phyloP scores from a whole-genome alignment of 257 asterid genomes.

The Echium plantagineum region DNA sequence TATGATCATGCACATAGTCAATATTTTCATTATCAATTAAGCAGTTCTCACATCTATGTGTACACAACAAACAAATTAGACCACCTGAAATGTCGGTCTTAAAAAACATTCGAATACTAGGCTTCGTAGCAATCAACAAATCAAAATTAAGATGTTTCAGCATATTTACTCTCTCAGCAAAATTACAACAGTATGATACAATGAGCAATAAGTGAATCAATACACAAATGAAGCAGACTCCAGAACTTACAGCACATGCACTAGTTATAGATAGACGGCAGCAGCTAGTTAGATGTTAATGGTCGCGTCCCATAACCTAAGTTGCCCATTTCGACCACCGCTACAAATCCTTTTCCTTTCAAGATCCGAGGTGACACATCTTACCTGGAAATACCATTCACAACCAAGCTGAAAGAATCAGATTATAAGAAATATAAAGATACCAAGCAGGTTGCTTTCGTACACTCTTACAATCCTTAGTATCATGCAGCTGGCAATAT shows the following conservation, averaged over 20 bases:
- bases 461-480: no score
- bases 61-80: neutral
- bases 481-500: no score
- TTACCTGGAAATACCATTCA: slow-evolving; percentile 43
- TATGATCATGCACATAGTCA: no score
- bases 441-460: slow-evolving; percentile 1
- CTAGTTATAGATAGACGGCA: neutral
- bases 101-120: no score
- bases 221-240: neutral
- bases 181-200: slow-evolving; percentile 3
- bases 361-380: slow-evolving; percentile 79
- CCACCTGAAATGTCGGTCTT: neutral
- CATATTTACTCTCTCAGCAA: neutral
- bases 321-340: slow-evolving; percentile 88
- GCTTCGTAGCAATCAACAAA: neutral
- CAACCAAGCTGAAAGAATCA: slow-evolving; percentile 3
- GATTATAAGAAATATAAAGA: slow-evolving; percentile 2
- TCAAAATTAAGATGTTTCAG: neutral
- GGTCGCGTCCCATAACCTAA: slow-evolving; percentile 97
- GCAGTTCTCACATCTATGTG: neutral
- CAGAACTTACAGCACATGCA: slow-evolving; percentile 1
- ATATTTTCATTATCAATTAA: no score
- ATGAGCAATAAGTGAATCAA: neutral
- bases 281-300: slow-evolving; percentile 46
- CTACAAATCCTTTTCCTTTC: slow-evolving; percentile 89